A percentile compares a stretch with the other conserved stretches of the same genome.
Evolutionary conservation across 208 protist species (phyloP).

Genomic region (Leishmania major): DNA sequence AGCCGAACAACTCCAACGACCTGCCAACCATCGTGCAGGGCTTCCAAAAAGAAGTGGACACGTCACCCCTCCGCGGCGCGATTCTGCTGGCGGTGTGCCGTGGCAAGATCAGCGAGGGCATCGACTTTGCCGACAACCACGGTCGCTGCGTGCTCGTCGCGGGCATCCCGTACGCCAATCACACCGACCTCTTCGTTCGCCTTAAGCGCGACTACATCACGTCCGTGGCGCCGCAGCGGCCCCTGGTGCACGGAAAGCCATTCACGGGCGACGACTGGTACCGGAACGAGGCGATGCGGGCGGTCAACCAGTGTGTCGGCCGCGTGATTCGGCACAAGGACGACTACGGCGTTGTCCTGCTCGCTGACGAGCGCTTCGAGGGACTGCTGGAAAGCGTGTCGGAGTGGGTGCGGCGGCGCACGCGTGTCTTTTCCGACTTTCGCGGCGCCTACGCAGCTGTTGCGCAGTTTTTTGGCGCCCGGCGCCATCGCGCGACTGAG

Average conservation of each 20-base stretch:
- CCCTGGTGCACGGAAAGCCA: conserved; percentile 62
- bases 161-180: conserved; percentile 94
- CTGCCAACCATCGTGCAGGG: conserved; percentile 53
- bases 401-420: conserved; percentile 65
- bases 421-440: conserved; percentile 57
- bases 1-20: conserved; percentile 64
- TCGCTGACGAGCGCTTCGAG: conserved; percentile 95
- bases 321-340: conserved; percentile 97
- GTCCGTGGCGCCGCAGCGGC: conserved; percentile 56
- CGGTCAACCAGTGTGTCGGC: conserved; percentile 98
- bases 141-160: conserved; percentile 95
- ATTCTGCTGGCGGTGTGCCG: conserved; percentile 96
- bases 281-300: conserved; percentile 92
- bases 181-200: conserved; percentile 88
- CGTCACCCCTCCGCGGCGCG: conserved; percentile 64
- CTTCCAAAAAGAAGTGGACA: conserved; percentile 80
- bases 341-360: conserved; percentile 96
- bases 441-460: conserved; percentile 63
- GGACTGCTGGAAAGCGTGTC: conserved; percentile 43
- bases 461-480: conserved; percentile 64
- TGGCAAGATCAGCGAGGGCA: conserved; percentile 97
- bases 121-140: conserved; percentile 97
- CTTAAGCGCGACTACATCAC: conserved; percentile 85
- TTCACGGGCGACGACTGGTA: conserved; percentile 97
- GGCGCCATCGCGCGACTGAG: conserved; percentile 16